phyloP scores from a whole-genome alignment of 257 asterid species.

The Plectranthus barbatus region DNA sequence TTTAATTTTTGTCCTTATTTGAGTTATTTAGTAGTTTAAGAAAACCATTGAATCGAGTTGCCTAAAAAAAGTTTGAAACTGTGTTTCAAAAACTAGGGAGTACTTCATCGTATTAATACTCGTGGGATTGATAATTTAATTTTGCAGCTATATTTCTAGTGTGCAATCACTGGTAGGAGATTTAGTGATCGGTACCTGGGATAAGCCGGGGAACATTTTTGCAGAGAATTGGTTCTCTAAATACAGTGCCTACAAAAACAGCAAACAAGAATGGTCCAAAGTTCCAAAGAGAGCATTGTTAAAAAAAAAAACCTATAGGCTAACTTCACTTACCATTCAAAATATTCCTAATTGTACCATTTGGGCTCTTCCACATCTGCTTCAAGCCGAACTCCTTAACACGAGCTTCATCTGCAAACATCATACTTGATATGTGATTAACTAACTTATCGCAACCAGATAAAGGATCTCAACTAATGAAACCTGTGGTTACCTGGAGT shows the following conservation, averaged over 20 bases:
- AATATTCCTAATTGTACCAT: constrained; percentile 96
- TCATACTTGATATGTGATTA: not conserved
- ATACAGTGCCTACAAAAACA: constrained; percentile 68
- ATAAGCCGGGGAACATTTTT: constrained; percentile 89
- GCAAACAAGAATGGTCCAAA: constrained; percentile 5
- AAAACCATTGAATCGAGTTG: too few species aligned
- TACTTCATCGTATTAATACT: too few species aligned
- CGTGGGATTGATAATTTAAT: too few species aligned
- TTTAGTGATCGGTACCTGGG: constrained; percentile 84
- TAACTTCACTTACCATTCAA: constrained; percentile 59
- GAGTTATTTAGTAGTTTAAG: too few species aligned
- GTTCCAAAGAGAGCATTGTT: too few species aligned
- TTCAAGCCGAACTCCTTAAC: constrained; percentile 75
- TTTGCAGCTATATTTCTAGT: too few species aligned
- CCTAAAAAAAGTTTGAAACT: too few species aligned
- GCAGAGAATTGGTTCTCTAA: constrained; percentile 94
- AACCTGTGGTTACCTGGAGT: constrained; percentile 64
- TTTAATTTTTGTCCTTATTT: too few species aligned
- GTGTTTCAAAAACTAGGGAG: too few species aligned
- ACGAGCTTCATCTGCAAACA: constrained; percentile 75
- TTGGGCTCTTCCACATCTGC: constrained; percentile 96
- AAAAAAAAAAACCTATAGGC: not conserved
- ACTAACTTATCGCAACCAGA: not conserved
- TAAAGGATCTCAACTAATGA: not conserved
- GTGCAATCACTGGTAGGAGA: too few species aligned